These are phyloP conservation scores for Puya raimondii DNA, from an alignment of 176 grass and related monocot species.

Conservation along the genomic window DNA sequence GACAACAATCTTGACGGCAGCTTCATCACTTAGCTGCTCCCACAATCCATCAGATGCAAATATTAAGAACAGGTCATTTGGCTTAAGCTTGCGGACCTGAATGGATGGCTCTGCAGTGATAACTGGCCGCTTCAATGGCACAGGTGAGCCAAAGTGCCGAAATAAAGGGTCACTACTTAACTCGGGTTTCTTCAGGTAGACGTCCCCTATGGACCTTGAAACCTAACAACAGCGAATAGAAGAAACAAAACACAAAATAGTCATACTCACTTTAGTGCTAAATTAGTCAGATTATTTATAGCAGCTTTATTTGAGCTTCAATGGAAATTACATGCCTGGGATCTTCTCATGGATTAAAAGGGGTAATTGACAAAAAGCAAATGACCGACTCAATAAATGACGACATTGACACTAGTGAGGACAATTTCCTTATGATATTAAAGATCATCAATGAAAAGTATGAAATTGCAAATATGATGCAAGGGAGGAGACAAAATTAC, in stretches of 20 bases:
- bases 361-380: no score
- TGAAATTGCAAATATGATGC: no score
- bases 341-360: not conserved
- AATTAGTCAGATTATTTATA: no score
- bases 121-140: constrained; percentile 58
- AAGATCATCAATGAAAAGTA: no score
- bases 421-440: no score
- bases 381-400: no score
- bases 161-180: constrained; percentile 58
- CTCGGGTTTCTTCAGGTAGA: constrained; percentile 82
- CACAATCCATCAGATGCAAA: constrained; percentile 91
- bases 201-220: constrained; percentile 78
- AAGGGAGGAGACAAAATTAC: no score
- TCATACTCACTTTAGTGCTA: no score
- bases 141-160: constrained; percentile 30
- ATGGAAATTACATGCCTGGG: not conserved
- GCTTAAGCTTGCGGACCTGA: constrained; percentile 50
- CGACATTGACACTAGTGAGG: no score
- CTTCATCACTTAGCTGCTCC: constrained; percentile 76
- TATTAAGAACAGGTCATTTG: constrained; percentile 63
- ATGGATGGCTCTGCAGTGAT: constrained; percentile 70
- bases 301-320: no score
- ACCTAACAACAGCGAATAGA: constrained; percentile 37
- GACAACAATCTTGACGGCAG: constrained; percentile 77
- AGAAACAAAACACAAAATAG: not conserved